Percentiles rank a stretch among this genome's conserved stretches.
Evolutionary conservation across 2,329 filamentous ascomycete species (phyloP).

Genomic region (Lachnellula hyalina): DNA sequence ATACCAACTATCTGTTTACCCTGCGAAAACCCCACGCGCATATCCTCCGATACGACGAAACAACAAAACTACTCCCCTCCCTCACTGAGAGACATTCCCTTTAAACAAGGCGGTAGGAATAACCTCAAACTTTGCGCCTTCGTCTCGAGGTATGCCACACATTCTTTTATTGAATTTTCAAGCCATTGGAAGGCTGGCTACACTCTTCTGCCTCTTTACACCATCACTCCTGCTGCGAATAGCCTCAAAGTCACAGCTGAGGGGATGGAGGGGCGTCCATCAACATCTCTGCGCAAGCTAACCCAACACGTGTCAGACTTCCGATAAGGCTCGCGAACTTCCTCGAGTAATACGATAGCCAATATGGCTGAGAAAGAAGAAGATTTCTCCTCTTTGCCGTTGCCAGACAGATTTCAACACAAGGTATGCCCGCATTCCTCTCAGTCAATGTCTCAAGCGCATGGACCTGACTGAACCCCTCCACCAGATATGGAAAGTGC

Average conservation of each 20-base stretch:
- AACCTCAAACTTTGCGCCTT: constrained; percentile 18
- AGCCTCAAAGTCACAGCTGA: not conserved
- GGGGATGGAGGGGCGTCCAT: constrained; percentile 17
- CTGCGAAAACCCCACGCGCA: constrained; percentile 7
- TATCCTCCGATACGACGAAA: not conserved
- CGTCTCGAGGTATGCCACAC: constrained; percentile 13
- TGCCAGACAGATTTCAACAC: constrained; percentile 77
- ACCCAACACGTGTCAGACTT: constrained; percentile 24
- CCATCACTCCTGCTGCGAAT: not conserved
- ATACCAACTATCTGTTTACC: not conserved
- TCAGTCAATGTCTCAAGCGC: not conserved
- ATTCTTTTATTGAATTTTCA: constrained; percentile 2
- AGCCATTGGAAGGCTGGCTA: not conserved
- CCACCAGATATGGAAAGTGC: constrained; percentile 82
- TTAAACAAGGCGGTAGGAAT: constrained; percentile 7
- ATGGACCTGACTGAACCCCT: constrained; percentile 21
- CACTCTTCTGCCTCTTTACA: not conserved
- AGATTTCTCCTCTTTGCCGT: constrained; percentile 72
- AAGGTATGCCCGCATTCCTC: constrained; percentile 48
- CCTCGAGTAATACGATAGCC: constrained; percentile 5
- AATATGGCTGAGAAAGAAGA: constrained; percentile 77
- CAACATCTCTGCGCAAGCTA: constrained; percentile 22
- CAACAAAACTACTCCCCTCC: not conserved
- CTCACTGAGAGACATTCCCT: not conserved
- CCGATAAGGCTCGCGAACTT: constrained; percentile 16